Conservation (phyloP, 2,329 filamentous ascomycete species). For the Cryphonectria naterciae region DNA sequence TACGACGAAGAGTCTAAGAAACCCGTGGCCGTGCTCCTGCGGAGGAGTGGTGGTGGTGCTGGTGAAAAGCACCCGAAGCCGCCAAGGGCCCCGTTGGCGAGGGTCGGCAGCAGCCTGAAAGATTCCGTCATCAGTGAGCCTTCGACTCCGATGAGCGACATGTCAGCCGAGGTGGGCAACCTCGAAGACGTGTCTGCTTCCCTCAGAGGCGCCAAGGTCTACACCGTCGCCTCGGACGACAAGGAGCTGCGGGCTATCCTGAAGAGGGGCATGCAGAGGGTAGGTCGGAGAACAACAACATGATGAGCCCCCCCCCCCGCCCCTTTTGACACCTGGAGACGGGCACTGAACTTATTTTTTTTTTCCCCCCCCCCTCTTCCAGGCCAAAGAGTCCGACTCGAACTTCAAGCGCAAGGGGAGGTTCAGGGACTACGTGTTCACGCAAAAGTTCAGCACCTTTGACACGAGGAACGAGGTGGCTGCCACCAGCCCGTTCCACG, state of each 20-base stretch:
- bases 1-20: constrained; percentile 43
- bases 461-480: constrained; percentile 70
- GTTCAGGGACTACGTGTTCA: constrained; percentile 68
- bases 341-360: constrained; percentile 29
- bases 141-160: constrained; percentile 24
- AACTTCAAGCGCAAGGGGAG: constrained; percentile 35
- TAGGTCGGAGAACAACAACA: not conserved
- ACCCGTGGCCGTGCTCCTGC: constrained; percentile 33
- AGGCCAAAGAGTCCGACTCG: constrained; percentile 24
- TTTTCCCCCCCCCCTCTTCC: too few relatives aligned
- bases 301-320: too few relatives aligned
- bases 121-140: constrained; percentile 16
- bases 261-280: constrained; percentile 38
- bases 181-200: constrained; percentile 25
- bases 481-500: constrained; percentile 72
- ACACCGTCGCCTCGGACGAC: constrained; percentile 40
- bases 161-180: constrained; percentile 21
- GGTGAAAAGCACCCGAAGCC: constrained; percentile 26
- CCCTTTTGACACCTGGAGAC: constrained; percentile 26
- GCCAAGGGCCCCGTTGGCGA: constrained; percentile 21
- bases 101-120: constrained; percentile 31
- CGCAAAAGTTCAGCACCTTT: constrained; percentile 73
- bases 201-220: constrained; percentile 30
- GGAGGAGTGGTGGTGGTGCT: constrained; percentile 32
- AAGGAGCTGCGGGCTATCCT: constrained; percentile 46